Evolutionary conservation across 2,329 filamentous ascomycete genomes (phyloP).

Genomic region (Catunica adiposa): DNA sequence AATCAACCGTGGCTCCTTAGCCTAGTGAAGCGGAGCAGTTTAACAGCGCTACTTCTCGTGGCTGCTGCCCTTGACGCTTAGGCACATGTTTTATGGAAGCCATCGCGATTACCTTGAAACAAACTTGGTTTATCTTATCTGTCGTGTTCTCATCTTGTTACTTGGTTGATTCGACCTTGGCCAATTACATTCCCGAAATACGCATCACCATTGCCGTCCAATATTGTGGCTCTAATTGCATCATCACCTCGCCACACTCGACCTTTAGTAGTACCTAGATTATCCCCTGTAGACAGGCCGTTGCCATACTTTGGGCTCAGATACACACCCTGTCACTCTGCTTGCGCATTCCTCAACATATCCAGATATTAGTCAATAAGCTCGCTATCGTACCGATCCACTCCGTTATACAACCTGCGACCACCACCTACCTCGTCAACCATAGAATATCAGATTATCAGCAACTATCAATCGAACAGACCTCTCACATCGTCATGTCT

Average conservation of each 20-base stretch:
- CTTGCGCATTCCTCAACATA: background rate
- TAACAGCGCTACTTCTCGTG: background rate
- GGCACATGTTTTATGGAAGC: background rate
- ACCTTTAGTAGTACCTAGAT: background rate
- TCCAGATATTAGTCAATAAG: background rate
- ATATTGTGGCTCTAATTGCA: background rate
- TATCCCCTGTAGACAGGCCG: background rate
- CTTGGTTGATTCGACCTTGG: too few species aligned
- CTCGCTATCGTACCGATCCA: background rate
- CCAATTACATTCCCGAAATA: background rate
- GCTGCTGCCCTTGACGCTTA: background rate
- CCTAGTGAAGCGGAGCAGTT: background rate
- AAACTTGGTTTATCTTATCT: background rate
- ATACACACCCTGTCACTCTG: background rate
- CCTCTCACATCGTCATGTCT: slow-evolving; percentile 44
- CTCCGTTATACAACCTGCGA: background rate
- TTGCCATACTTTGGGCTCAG: background rate
- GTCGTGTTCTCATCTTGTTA: background rate
- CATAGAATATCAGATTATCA: background rate
- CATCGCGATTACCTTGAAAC: background rate
- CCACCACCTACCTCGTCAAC: background rate
- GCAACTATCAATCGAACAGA: background rate
- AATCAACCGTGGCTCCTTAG: slow-evolving; percentile 1
- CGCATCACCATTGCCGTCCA: background rate
- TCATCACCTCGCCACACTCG: background rate